Percentiles rank a stretch among this genome's conserved stretches.
Conservation (phyloP, 371 early-diverging fungal genomes). For the Mucor ambiguus region DNA sequence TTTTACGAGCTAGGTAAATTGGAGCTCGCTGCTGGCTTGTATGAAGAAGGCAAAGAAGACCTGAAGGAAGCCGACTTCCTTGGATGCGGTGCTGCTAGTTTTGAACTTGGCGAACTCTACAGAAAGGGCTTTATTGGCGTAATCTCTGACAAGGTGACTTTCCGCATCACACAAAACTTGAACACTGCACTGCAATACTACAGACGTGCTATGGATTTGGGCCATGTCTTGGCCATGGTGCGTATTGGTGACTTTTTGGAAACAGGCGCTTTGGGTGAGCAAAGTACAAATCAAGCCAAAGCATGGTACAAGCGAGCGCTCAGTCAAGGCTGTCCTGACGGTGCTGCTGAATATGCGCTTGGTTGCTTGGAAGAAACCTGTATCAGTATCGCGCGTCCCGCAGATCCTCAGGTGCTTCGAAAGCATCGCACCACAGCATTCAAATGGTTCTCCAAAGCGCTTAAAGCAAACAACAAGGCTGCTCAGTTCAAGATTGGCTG, state of each 20-base stretch:
- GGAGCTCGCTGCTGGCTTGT: constrained; percentile 20
- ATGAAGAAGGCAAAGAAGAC: constrained; percentile 25
- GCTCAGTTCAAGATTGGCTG: constrained; percentile 23
- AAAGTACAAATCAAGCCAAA: constrained; percentile 5
- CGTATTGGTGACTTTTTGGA: constrained; percentile 19
- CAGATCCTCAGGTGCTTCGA: not conserved
- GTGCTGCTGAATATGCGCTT: constrained; percentile 26
- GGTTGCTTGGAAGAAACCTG: constrained; percentile 24
- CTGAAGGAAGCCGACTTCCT: constrained; percentile 26
- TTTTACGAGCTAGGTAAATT: constrained; percentile 21
- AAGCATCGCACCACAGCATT: constrained; percentile 13
- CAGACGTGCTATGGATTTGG: constrained; percentile 1
- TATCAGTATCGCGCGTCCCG: not conserved
- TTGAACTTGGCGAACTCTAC: constrained; percentile 20
- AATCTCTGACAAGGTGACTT: constrained; percentile 6
- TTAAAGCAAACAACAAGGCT: constrained; percentile 13
- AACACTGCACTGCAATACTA: constrained; percentile 6
- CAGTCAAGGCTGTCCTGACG: not conserved
- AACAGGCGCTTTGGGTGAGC: constrained; percentile 7
- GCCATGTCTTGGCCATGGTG: constrained; percentile 9
- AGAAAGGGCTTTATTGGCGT: constrained; percentile 15
- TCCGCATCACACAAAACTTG: not conserved
- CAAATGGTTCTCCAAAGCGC: constrained; percentile 21
- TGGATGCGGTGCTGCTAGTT: constrained; percentile 17
- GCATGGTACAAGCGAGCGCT: constrained; percentile 14